A percentile compares a stretch with the other conserved stretches of the same genome.
Evolutionary conservation across 352 stramenopile species (phyloP).

Genomic region (Globisporangium acanthophoron): DNA sequence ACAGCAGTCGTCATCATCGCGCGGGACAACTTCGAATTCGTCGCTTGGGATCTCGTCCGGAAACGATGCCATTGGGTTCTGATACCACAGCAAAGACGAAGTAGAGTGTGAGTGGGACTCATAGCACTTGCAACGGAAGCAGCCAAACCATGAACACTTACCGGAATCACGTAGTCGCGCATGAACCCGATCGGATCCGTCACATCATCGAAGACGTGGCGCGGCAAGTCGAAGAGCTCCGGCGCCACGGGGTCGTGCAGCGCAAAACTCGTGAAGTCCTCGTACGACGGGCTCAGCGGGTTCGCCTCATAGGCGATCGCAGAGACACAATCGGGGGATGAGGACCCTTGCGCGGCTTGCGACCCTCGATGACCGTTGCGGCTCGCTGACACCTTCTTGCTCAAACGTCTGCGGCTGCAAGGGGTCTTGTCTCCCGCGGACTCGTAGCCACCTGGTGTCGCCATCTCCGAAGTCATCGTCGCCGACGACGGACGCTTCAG

Average conservation of each 20-base stretch:
- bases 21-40: neutral
- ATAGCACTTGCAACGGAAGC: neutral
- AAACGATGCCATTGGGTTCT: conserved; percentile 3
- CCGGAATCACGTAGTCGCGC: conserved; percentile 1
- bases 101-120: neutral
- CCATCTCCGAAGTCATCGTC: too few relatives aligned
- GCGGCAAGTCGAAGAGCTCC: conserved; percentile 14
- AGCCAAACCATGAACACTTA: conserved; percentile 2
- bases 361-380: conserved; percentile 5
- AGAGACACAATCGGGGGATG: conserved; percentile 14
- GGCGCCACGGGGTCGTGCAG: conserved; percentile 8
- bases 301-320: conserved; percentile 2
- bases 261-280: conserved; percentile 14
- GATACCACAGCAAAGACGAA: neutral
- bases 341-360: conserved; percentile 10
- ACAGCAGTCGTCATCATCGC: neutral
- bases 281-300: conserved; percentile 2
- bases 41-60: conserved; percentile 3
- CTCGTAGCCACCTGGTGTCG: neutral
- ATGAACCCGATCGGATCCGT: conserved; percentile 12
- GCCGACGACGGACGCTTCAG: conserved; percentile 21
- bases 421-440: neutral
- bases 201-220: conserved; percentile 13
- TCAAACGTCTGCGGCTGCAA: conserved; percentile 6
- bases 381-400: conserved; percentile 5